Evolutionary conservation across 192 early-diverging fungal species (phyloP), one percentile per base, ranked within the genome.

Genomic region (Podila clonocystis): DNA sequence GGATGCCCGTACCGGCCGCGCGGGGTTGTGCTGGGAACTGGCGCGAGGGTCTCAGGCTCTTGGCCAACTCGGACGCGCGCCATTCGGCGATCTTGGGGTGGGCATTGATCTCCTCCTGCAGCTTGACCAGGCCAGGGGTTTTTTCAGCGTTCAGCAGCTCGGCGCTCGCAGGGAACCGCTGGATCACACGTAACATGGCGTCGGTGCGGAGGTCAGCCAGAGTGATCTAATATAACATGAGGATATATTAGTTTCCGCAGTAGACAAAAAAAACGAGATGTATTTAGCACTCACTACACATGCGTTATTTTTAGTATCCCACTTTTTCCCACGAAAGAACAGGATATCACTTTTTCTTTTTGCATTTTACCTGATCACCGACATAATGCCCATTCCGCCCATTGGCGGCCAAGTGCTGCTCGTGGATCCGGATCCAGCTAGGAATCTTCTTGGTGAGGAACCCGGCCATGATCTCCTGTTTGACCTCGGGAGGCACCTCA

Each of bases 311-410:
- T 49, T 15, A 28, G 24, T 28, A 13, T n/a, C 41, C 2, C 4
- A 15, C 12, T 60, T 30, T 30, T 15, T 60, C 15, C 19, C 24
- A 52, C 24, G 50, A 50, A n/a, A n/a, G 30, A 29, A 41, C 1
- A 5, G 36, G 50, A 22, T 55, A 55, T 55, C 52, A 0, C 2
- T 26, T 9, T 26, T 17, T 55, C 17, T 55, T 55, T 19, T 49
- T n/a, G n/a, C n/a, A n/a, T 17, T 52, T 63, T 73, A 68, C 76
- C 55, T 34, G 38, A 30, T 72, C 66, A 12, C 76, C 70, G 24
- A 80, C 76, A 61, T 80, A 80, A 22, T 72, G 76, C 1, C 70
- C 76, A 34, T 72, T 80, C n/a, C 24, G 41, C 0, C 66, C 70
- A 45, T 72, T 80, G 36, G 76, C 76, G 48, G 34, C 61, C 26